Conservation (phyloP, 2,329 filamentous ascomycete species). For the Aspergillus puulaauensis region DNA sequence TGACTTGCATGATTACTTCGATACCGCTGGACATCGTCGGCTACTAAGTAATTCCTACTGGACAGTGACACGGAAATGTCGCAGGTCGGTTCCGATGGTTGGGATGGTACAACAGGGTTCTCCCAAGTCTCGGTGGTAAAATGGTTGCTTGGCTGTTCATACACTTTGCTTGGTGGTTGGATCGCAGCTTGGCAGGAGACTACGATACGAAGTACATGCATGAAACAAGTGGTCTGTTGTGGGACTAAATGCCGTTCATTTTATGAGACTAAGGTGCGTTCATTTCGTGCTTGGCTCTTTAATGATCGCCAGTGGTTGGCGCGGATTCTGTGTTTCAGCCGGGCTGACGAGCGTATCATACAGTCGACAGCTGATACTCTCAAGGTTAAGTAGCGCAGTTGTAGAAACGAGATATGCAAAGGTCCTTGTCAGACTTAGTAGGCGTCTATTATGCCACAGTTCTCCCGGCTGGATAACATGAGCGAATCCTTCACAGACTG, state of each 20-base stretch:
- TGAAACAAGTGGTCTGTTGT: background rate
- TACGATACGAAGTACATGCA: background rate
- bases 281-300: background rate
- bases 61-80: background rate
- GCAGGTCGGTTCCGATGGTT: background rate
- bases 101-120: background rate
- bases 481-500: slow-evolving; percentile 69
- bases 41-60: too few relatives aligned
- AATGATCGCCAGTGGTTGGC: background rate
- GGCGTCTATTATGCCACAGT: slow-evolving; percentile 29
- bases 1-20: too few relatives aligned
- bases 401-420: slow-evolving; percentile 1
- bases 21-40: too few relatives aligned
- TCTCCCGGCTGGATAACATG: slow-evolving; percentile 16
- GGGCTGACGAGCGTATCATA: background rate
- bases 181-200: background rate
- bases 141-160: background rate
- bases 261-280: background rate
- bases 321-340: background rate
- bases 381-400: background rate
- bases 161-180: background rate
- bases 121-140: too few relatives aligned
- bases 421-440: slow-evolving; percentile 23
- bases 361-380: background rate
- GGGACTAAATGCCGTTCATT: background rate